Conservation (phyloP, 2,329 filamentous ascomycete genomes). For the Fusarium buharicum region DNA sequence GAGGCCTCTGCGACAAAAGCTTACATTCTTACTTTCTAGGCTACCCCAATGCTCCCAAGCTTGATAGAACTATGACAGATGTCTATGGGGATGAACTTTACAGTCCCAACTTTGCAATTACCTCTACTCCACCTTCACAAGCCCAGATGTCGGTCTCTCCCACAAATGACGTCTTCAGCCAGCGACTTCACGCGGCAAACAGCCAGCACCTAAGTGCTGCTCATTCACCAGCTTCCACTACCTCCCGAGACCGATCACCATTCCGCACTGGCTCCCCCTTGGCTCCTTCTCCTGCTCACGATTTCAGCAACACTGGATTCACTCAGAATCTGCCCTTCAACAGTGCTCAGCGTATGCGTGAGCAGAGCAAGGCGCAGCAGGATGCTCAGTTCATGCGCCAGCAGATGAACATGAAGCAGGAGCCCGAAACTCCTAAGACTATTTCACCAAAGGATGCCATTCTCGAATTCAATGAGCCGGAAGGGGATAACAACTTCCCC, state of each 20-base stretch:
- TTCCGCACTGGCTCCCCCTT: slow-evolving; percentile 78
- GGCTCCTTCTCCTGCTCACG: slow-evolving; percentile 58
- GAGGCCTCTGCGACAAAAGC: slow-evolving; percentile 51
- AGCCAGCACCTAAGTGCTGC: slow-evolving; percentile 73
- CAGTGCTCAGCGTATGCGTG: slow-evolving; percentile 68
- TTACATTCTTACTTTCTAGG: slow-evolving; percentile 68
- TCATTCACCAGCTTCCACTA: slow-evolving; percentile 60
- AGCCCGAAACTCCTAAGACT: slow-evolving; percentile 74
- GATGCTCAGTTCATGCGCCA: slow-evolving; percentile 61
- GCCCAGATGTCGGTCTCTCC: slow-evolving; percentile 60
- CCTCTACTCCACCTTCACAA: slow-evolving; percentile 63
- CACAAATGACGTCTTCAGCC: slow-evolving; percentile 72
- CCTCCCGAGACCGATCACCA: slow-evolving; percentile 77
- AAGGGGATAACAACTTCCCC: slow-evolving; percentile 75
- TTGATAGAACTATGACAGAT: slow-evolving; percentile 87
- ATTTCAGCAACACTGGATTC: slow-evolving; percentile 50
- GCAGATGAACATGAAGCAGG: slow-evolving; percentile 53
- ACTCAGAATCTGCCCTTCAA: slow-evolving; percentile 53
- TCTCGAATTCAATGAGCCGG: slow-evolving; percentile 82
- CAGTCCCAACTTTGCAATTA: slow-evolving; percentile 73
- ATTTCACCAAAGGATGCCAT: slow-evolving; percentile 95
- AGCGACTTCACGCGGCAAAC: slow-evolving; percentile 82
- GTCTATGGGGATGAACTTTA: slow-evolving; percentile 87
- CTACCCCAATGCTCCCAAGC: slow-evolving; percentile 72
- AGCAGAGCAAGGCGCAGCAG: slow-evolving; percentile 69